Evolutionary conservation across 208 protist species (phyloP).

Genomic region (Leishmania major): DNA sequence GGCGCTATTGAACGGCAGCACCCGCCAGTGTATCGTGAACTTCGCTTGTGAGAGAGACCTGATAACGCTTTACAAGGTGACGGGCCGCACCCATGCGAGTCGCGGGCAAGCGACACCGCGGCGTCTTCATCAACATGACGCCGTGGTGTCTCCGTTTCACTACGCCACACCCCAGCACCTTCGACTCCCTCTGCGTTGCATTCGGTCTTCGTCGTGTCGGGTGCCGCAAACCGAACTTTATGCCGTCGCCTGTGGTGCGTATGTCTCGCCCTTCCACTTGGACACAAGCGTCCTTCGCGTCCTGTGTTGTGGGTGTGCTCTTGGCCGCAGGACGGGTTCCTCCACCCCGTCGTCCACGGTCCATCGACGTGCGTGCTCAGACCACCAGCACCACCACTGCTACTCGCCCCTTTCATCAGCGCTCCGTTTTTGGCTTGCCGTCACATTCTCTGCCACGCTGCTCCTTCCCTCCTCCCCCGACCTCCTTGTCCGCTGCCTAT

Average conservation of each 20-base stretch:
- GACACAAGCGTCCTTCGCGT: neutral
- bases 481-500: neutral
- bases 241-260: too few species aligned
- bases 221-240: neutral
- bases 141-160: neutral
- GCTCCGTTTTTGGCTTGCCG: neutral
- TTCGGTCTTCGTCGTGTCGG: neutral
- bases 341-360: too few species aligned
- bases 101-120: neutral
- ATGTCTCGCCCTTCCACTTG: neutral
- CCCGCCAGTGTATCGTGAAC: conserved; percentile 7
- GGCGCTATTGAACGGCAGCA: neutral
- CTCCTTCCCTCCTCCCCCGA: too few species aligned
- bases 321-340: neutral
- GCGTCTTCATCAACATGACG: neutral
- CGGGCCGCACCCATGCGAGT: neutral
- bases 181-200: neutral
- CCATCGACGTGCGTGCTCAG: neutral
- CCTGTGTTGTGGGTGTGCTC: neutral
- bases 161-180: neutral
- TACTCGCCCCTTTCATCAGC: neutral
- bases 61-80: conserved; percentile 3
- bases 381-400: neutral
- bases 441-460: neutral
- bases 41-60: conserved; percentile 13